Evolutionary conservation across 495 filamentous ascomycete genomes (phyloP).

Genomic region (Parachaetomium inaequale): DNA sequence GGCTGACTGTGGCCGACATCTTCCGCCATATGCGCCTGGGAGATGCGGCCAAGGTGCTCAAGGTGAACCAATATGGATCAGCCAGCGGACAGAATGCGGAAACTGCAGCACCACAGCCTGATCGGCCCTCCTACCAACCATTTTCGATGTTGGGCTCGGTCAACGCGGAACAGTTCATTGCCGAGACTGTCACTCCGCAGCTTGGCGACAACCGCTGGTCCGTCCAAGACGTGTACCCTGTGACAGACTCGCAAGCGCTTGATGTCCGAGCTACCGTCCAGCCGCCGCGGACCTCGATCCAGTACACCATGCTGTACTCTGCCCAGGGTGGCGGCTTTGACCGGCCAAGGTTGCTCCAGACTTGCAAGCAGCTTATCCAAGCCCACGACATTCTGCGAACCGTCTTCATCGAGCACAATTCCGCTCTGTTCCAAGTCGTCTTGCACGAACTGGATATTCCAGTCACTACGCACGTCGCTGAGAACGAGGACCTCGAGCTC

Average conservation of each 20-base stretch:
- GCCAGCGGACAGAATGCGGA: neutral
- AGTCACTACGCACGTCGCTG: conserved; percentile 43
- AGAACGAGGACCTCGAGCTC: conserved; percentile 18
- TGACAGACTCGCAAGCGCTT: conserved; percentile 49
- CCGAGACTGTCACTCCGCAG: conserved; percentile 11
- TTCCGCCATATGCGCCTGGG: conserved; percentile 20
- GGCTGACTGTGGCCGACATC: conserved; percentile 20
- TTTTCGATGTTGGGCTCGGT: conserved; percentile 15
- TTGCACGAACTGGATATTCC: conserved; percentile 53
- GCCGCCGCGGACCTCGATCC: conserved; percentile 45
- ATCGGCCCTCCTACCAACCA: neutral
- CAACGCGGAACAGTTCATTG: conserved; percentile 2
- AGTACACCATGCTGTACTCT: conserved; percentile 40
- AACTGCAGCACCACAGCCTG: neutral
- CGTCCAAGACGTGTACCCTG: conserved; percentile 22
- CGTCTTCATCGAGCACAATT: conserved; percentile 51
- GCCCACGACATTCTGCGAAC: conserved; percentile 67
- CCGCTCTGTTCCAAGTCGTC: conserved; percentile 25
- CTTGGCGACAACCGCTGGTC: conserved; percentile 18
- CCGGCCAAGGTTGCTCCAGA: conserved; percentile 28
- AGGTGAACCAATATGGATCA: neutral
- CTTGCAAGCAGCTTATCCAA: conserved; percentile 45
- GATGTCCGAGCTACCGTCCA: conserved; percentile 58
- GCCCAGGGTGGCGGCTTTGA: conserved; percentile 30
- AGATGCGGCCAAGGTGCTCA: conserved; percentile 22